Conservation (phyloP, 164 flowering plant species). For the Paratinospora sagittata region DNA sequence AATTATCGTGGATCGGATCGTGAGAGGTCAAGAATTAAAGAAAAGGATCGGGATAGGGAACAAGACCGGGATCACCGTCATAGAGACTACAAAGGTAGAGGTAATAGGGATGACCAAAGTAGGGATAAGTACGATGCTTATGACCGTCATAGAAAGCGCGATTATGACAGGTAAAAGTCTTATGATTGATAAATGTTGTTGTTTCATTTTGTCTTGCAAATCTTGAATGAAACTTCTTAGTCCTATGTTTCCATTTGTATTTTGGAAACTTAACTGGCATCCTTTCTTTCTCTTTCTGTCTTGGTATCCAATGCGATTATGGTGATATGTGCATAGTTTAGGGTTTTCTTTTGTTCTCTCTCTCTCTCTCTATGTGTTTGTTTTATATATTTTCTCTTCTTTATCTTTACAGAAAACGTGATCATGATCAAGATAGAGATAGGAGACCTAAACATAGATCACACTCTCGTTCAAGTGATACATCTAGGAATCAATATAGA, state of each 20-base stretch:
- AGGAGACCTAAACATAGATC: conserved; percentile 43
- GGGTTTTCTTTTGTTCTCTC: no score
- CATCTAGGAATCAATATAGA: conserved; percentile 31
- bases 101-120: conserved; percentile 34
- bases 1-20: conserved; percentile 36
- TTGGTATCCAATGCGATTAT: no score
- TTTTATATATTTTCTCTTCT: neutral
- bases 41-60: conserved; percentile 34
- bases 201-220: neutral
- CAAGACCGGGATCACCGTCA: conserved; percentile 36
- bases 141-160: conserved; percentile 31
- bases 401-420: conserved; percentile 34
- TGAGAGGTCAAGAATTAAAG: conserved; percentile 38
- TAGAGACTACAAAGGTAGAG: conserved; percentile 37
- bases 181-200: conserved; percentile 4
- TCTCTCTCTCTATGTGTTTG: neutral
- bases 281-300: no score
- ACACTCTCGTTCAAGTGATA: conserved; percentile 44
- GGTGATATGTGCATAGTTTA: no score
- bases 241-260: no score
- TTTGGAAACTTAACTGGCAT: no score
- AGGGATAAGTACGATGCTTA: conserved; percentile 32
- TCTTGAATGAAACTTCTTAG: no score
- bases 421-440: conserved; percentile 41
- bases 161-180: conserved; percentile 36